Evolutionary conservation across 2,329 filamentous ascomycete genomes (phyloP), one percentile per base, ranked within the genome.

Genomic region (Neopestalotiopsis sp.): DNA sequence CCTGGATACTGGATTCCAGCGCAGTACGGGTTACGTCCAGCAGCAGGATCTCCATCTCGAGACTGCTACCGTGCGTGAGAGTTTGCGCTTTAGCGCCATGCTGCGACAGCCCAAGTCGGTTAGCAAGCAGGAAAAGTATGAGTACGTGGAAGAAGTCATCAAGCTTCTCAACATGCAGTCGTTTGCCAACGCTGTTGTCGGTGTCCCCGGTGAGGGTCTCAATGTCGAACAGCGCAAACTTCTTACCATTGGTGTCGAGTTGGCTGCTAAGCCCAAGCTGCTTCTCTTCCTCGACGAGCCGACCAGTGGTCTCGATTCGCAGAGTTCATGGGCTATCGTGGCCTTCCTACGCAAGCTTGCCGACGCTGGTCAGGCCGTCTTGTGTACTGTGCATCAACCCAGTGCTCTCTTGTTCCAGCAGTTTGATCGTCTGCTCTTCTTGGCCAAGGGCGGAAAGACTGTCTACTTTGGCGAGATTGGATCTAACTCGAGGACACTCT

Each of bases 261-360:
- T 94, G 20, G 91, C 90, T 24, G 91, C 91, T 3, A 93, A 91
- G 78, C 91, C 91, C 4, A 85, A 90, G 65, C 82, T 94, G 4
- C 84, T 93, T 67, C 84, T 94, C 49, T 93, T 93, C 84, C 84
- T 94, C 20, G 91, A 94, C 74, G 92, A 94, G 76, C 92, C 92
- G 4, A 94, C 91, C 3, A 93, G 90, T 30, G 91, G 91, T 78
- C 85, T 94, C 20, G 91, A 94, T 77, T 89, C 86, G 75, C 90
- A 93, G 75, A 92, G 91, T 1, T 91, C 91, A 1, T 93, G 90
- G 89, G 89, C 90, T 69, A 93, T 93, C 75, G 86, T 89, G 57
- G 86, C 88, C 75, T 83, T 94, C 10, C 84, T 94, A 65, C 87
- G 91, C 71, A 93, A 92, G 72, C 80, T 90, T 2, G 83, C 86